Percentiles rank a stretch among this genome's conserved stretches.
These are phyloP conservation scores for Daldinia sp. DNA, from an alignment of 2,329 filamentous ascomycete species.

Conservation along the genomic window DNA sequence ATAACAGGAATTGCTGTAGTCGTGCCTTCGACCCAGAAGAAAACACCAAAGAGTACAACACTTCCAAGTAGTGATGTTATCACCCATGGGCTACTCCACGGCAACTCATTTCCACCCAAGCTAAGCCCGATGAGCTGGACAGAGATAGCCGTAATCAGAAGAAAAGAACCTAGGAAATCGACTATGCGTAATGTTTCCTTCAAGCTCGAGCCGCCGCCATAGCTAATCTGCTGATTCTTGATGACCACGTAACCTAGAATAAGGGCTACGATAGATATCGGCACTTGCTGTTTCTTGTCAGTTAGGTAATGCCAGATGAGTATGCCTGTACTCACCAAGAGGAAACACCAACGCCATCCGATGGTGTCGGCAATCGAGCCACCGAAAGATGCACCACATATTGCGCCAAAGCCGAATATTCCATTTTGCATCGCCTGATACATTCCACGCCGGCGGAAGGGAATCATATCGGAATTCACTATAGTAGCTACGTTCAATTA, in stretches of 20 bases:
- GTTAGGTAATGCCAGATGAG: not conserved
- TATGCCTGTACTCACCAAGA: slow-evolving; percentile 48
- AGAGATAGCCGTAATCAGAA: slow-evolving; percentile 66
- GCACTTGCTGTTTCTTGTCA: slow-evolving; percentile 56
- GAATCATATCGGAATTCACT: slow-evolving; percentile 71
- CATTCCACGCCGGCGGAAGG: slow-evolving; percentile 63
- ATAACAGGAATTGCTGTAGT: slow-evolving; percentile 63
- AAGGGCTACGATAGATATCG: slow-evolving; percentile 64
- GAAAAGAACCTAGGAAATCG: slow-evolving; percentile 64
- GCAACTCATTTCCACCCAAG: slow-evolving; percentile 63
- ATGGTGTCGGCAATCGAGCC: slow-evolving; percentile 70
- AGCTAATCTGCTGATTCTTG: slow-evolving; percentile 51
- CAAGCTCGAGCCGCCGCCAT: slow-evolving; percentile 45
- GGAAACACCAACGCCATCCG: slow-evolving; percentile 74
- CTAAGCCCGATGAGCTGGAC: slow-evolving; percentile 64
- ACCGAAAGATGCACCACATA: slow-evolving; percentile 70
- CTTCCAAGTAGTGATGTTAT: slow-evolving; percentile 55
- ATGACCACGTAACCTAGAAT: slow-evolving; percentile 62
- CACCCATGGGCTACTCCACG: slow-evolving; percentile 61
- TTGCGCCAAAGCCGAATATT: slow-evolving; percentile 68
- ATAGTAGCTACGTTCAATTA: slow-evolving; percentile 54
- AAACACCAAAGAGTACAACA: slow-evolving; percentile 52
- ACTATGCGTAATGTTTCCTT: slow-evolving; percentile 60
- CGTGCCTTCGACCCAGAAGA: slow-evolving; percentile 58
- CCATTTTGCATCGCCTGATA: slow-evolving; percentile 69